Conservation (phyloP, 495 filamentous ascomycete genomes). For the Glutinoglossum americanum region DNA sequence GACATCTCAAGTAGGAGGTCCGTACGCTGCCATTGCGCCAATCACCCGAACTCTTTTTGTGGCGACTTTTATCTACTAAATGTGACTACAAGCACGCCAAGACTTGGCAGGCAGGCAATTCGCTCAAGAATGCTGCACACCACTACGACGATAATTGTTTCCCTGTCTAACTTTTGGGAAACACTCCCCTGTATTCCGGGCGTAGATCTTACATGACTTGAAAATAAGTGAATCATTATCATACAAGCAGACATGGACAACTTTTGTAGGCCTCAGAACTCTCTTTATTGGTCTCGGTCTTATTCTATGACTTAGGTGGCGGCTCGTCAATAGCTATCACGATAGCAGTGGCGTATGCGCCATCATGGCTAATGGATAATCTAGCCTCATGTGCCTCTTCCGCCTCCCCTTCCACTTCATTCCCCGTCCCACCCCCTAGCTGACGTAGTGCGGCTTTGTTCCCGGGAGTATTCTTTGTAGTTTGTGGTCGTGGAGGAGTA, state of each 20-base stretch:
- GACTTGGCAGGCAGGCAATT: no score
- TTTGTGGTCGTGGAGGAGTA: background rate
- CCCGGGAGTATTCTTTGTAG: background rate
- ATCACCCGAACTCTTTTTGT: background rate
- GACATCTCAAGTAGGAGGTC: background rate
- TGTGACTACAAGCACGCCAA: no score
- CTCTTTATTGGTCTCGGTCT: background rate
- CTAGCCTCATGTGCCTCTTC: background rate
- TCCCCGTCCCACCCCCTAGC: background rate
- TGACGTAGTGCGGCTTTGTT: background rate
- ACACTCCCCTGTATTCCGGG: no score
- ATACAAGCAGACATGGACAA: no score
- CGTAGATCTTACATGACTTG: no score
- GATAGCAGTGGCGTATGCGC: constrained; percentile 24
- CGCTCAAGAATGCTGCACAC: no score
- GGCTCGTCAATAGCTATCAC: constrained; percentile 12
- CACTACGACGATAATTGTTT: no score
- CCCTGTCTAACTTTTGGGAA: no score
- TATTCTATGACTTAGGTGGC: background rate
- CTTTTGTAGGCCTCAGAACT: background rate
- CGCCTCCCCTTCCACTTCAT: background rate
- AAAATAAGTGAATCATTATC: no score
- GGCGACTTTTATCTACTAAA: background rate
- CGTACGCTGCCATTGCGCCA: constrained; percentile 1
- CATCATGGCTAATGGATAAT: constrained; percentile 27